Conservation (phyloP, 345 rosid genomes). For the Orychophragmus violaceus region DNA sequence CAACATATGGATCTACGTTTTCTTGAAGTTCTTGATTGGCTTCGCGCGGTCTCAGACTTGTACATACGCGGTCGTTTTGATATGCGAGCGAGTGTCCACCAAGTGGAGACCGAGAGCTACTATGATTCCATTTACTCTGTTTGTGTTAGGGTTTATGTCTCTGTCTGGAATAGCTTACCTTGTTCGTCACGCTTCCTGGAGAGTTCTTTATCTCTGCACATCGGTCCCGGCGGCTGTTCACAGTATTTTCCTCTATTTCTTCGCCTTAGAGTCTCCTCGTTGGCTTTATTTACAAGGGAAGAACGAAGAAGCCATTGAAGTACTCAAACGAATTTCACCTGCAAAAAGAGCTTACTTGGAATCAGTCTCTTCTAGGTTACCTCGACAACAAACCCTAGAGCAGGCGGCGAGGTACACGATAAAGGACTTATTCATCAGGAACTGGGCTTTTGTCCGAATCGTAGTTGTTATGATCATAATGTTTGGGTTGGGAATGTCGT, state of each 20-base stretch:
- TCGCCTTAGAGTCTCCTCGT: conserved; percentile 47
- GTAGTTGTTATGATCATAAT: conserved; percentile 27
- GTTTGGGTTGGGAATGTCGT: conserved; percentile 44
- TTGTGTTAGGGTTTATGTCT: conserved; percentile 46
- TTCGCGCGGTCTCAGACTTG: conserved; percentile 34
- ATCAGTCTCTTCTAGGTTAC: conserved; percentile 1
- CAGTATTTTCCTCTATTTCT: conserved; percentile 23
- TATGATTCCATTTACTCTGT: conserved; percentile 39
- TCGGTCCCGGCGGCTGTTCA: conserved; percentile 33
- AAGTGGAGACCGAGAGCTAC: conserved; percentile 42
- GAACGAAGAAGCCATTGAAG: conserved; percentile 41
- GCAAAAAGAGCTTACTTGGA: conserved; percentile 5
- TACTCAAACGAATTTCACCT: conserved; percentile 36
- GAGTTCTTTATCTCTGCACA: conserved; percentile 41
- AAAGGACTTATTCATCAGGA: conserved; percentile 20
- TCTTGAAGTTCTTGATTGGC: conserved; percentile 29
- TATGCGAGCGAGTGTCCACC: conserved; percentile 35
- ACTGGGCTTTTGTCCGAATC: conserved; percentile 30
- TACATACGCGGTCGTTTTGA: conserved; percentile 35
- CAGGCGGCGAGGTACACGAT: conserved; percentile 2
- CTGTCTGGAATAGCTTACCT: conserved; percentile 40
- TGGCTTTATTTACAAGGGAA: conserved; percentile 48
- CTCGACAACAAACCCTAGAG: neutral
- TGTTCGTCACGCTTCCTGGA: conserved; percentile 43
- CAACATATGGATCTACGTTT: conserved; percentile 34